A percentile compares a stretch with the other conserved stretches of the same genome.
Conservation (phyloP, 768 basidiomycete genomes). For the Naganishia vaughanmartiniae region DNA sequence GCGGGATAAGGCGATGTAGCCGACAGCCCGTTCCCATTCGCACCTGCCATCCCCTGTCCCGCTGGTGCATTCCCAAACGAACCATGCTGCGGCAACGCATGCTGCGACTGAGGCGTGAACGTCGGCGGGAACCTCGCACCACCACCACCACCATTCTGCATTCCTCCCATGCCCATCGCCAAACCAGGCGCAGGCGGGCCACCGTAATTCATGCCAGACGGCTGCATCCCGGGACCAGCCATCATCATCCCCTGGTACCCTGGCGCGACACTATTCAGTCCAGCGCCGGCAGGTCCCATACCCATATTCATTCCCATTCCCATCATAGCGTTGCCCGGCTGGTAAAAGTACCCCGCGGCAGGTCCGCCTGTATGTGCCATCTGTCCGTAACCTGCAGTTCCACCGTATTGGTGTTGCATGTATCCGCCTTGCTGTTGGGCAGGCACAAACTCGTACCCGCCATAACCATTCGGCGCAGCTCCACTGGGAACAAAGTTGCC, state of each 20-base stretch:
- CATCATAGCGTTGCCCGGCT: neutral
- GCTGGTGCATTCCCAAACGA: neutral
- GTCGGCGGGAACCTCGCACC: neutral
- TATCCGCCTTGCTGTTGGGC: constrained; percentile 9
- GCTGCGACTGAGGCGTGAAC: constrained; percentile 14
- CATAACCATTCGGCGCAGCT: constrained; percentile 3
- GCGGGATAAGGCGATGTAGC: constrained; percentile 6
- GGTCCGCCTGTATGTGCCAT: neutral
- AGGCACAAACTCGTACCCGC: constrained; percentile 14
- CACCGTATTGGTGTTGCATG: constrained; percentile 15
- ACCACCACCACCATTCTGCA: constrained; percentile 3
- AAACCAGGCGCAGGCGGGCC: neutral
- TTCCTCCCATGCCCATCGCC: neutral
- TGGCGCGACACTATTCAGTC: neutral
- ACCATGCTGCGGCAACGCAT: neutral
- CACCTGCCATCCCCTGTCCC: neutral
- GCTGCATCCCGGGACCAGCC: neutral
- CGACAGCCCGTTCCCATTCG: neutral
- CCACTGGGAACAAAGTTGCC: constrained; percentile 1
- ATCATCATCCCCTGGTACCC: constrained; percentile 9
- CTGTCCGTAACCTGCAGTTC: neutral
- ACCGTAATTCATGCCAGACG: neutral
- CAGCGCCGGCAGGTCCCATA: neutral
- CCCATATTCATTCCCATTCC: constrained; percentile 17
- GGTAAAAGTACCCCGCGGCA: neutral